Conservation (phyloP, 2,329 filamentous ascomycete genomes). For the Paradendryphiella salina region DNA sequence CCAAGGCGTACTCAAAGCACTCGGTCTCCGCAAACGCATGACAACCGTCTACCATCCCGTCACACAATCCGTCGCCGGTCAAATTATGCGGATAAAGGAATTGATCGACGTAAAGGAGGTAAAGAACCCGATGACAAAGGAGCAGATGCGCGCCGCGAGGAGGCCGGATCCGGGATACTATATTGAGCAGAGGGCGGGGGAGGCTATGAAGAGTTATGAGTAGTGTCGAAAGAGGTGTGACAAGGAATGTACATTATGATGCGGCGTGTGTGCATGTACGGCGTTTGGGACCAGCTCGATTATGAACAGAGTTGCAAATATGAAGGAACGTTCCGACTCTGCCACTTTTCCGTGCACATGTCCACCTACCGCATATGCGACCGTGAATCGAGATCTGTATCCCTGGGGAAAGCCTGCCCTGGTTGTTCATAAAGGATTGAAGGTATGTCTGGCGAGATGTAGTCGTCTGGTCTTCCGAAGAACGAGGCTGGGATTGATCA, state of each 20-base stretch:
- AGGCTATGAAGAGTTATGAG: constrained; percentile 24
- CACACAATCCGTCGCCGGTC: constrained; percentile 76
- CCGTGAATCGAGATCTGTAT: too few relatives aligned
- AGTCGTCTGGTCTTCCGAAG: too few relatives aligned
- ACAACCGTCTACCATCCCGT: constrained; percentile 90
- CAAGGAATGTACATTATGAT: background rate
- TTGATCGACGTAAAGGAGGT: constrained; percentile 83
- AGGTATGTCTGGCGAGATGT: too few relatives aligned
- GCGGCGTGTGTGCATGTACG: background rate
- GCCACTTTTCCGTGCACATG: too few relatives aligned
- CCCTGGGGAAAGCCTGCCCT: too few relatives aligned
- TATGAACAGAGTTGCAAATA: too few relatives aligned
- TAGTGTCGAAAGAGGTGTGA: background rate
- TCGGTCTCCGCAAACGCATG: constrained; percentile 82
- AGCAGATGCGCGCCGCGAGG: constrained; percentile 70
- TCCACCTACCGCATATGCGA: too few relatives aligned
- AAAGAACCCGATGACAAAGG: constrained; percentile 62
- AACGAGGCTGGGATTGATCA: too few relatives aligned
- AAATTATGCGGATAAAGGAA: constrained; percentile 94
- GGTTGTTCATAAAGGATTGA: too few relatives aligned
- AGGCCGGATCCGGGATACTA: constrained; percentile 80
- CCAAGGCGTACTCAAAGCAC: constrained; percentile 77
- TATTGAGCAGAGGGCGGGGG: constrained; percentile 61
- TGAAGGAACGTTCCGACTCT: too few relatives aligned
- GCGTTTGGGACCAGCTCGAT: background rate